Evolutionary conservation across 805 yeast genomes (phyloP).

Genomic region (Pichia nanzhaoensis): DNA sequence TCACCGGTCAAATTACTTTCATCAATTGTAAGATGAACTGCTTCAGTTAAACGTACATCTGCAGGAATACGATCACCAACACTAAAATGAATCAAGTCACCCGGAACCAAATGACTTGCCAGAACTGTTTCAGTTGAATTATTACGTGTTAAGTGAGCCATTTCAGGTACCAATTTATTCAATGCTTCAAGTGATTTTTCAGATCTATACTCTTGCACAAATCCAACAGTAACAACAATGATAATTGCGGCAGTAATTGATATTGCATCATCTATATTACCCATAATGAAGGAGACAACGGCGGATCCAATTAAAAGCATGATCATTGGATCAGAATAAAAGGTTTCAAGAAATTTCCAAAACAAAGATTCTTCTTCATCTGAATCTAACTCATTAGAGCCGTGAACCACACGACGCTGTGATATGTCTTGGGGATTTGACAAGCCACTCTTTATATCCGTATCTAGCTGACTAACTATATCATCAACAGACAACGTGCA

Average conservation of each 20-base stretch:
- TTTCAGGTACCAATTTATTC: slow-evolving; percentile 92
- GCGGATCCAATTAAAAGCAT: slow-evolving; percentile 88
- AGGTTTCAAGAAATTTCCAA: slow-evolving; percentile 70
- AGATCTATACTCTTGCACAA: slow-evolving; percentile 93
- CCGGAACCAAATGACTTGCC: slow-evolving; percentile 89
- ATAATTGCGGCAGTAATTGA: slow-evolving; percentile 86
- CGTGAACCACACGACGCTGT: slow-evolving; percentile 67
- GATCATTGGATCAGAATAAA: slow-evolving; percentile 88
- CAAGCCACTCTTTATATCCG: slow-evolving; percentile 58
- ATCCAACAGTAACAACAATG: slow-evolving; percentile 94
- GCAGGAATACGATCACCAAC: slow-evolving; percentile 98
- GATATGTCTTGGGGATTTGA: slow-evolving; percentile 62
- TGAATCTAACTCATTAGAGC: slow-evolving; percentile 66
- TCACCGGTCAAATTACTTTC: slow-evolving; percentile 97
- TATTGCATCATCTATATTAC: slow-evolving; percentile 95
- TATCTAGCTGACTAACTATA: slow-evolving; percentile 52
- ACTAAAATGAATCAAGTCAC: slow-evolving; percentile 82
- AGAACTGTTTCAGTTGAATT: slow-evolving; percentile 73
- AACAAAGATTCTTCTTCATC: slow-evolving; percentile 74
- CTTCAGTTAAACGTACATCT: slow-evolving; percentile 73
- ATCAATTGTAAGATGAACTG: slow-evolving; percentile 79
- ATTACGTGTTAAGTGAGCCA: slow-evolving; percentile 82
- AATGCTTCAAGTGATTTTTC: slow-evolving; percentile 92
- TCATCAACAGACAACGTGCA: slow-evolving; percentile 60
- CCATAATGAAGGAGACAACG: slow-evolving; percentile 78